Evolutionary conservation across 2,329 filamentous ascomycete genomes (phyloP).

Genomic region (Colletotrichum zoysiae): DNA sequence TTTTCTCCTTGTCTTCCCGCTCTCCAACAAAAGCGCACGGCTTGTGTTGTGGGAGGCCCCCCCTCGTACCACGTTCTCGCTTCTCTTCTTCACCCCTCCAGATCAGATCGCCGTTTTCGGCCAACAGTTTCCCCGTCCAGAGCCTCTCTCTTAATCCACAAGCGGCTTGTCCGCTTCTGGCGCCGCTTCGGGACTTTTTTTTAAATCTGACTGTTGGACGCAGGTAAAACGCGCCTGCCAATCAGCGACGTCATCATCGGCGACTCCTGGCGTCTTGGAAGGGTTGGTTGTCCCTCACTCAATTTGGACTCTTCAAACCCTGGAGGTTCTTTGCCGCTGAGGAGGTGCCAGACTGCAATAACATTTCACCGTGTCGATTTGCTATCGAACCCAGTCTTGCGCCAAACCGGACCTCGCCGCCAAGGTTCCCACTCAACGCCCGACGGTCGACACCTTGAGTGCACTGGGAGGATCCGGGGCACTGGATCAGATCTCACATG

Average conservation of each 20-base stretch:
- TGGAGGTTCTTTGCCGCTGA: neutral
- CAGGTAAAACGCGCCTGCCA: conserved; percentile 30
- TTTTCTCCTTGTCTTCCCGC: conserved; percentile 5
- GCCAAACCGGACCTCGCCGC: neutral
- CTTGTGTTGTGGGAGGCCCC: neutral
- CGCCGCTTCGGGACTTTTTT: conserved; percentile 33
- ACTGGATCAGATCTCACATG: neutral
- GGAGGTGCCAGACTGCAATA: conserved; percentile 9
- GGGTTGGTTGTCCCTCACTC: conserved; percentile 5
- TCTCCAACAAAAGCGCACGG: conserved; percentile 12
- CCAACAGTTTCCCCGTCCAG: conserved; percentile 30
- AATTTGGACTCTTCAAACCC: conserved; percentile 2
- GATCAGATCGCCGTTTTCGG: conserved; percentile 35
- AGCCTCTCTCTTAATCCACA: conserved; percentile 25
- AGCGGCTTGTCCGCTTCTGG: conserved; percentile 35
- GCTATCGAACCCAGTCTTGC: neutral
- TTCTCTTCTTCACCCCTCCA: conserved; percentile 24
- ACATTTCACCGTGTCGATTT: conserved; percentile 2
- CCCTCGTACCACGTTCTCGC: conserved; percentile 21
- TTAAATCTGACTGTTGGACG: conserved; percentile 34
- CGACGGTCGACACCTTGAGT: neutral
- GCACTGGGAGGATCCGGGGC: neutral
- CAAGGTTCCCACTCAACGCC: conserved; percentile 2
- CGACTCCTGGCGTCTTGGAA: conserved; percentile 17
- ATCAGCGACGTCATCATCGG: conserved; percentile 33